Evolutionary conservation across 176 grass and related monocot species (phyloP).

Genomic region (Bothriochloa decipiens): DNA sequence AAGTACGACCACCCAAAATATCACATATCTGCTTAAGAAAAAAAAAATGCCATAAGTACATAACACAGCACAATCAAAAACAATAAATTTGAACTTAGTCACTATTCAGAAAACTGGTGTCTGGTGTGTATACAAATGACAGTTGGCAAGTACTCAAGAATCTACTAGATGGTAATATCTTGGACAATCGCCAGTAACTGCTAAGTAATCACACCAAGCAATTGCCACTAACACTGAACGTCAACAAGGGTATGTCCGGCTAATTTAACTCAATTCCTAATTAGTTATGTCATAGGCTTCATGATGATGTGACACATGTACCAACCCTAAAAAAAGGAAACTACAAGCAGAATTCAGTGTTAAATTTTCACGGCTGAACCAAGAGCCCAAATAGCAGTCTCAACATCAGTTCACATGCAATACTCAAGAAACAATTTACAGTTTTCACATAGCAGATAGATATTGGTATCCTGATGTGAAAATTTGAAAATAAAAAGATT

Average conservation of each 20-base stretch:
- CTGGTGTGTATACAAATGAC: neutral
- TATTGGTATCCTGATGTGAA: conserved; percentile 17
- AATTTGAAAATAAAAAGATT: neutral
- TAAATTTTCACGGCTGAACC: neutral
- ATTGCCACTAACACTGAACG: too few species aligned
- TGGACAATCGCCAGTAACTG: neutral
- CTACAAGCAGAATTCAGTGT: neutral
- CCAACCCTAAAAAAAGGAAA: neutral
- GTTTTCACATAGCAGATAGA: neutral
- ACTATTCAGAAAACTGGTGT: neutral
- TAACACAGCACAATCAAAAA: conserved; percentile 13
- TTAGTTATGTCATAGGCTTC: neutral
- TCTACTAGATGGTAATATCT: neutral
- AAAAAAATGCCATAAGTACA: conserved; percentile 26
- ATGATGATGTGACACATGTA: neutral
- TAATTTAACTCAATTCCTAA: neutral
- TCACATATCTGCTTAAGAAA: conserved; percentile 73
- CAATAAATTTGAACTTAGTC: neutral
- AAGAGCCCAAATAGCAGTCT: neutral
- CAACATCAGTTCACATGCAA: neutral
- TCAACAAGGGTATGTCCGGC: neutral
- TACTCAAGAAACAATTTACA: neutral
- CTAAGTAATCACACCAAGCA: neutral
- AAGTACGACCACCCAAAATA: conserved; percentile 86
- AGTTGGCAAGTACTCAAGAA: conserved; percentile 9